Conservation (phyloP, 768 basidiomycete genomes). For the Mycena leptocephala region DNA sequence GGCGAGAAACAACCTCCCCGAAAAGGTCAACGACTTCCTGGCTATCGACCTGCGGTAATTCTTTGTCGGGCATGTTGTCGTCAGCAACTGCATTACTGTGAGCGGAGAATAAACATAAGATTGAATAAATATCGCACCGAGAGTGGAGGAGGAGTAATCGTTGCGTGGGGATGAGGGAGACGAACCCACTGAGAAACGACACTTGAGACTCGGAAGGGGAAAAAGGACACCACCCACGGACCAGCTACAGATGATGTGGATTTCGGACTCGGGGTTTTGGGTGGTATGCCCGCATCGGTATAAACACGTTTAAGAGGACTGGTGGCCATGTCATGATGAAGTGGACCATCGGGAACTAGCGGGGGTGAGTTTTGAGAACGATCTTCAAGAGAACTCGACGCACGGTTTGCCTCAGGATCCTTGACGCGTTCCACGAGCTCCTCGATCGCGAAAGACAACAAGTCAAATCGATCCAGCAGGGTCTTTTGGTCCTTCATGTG, state of each 20-base stretch:
- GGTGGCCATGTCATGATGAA: constrained; percentile 29
- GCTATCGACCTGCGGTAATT: not conserved
- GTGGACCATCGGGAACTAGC: constrained; percentile 14
- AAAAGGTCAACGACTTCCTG: not conserved
- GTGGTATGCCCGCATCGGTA: constrained; percentile 3
- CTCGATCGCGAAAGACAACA: constrained; percentile 39
- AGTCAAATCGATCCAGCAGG: constrained; percentile 35
- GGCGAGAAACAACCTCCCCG: not conserved
- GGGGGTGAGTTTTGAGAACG: not conserved
- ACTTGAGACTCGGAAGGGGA: not conserved
- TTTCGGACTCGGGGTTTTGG: constrained; percentile 14
- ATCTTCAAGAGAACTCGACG: not conserved
- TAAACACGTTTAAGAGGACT: constrained; percentile 12
- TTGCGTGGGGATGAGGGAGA: not conserved
- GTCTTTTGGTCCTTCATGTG: constrained; percentile 34
- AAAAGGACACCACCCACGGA: not conserved
- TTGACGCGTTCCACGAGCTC: constrained; percentile 41
- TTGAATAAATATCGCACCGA: not conserved
- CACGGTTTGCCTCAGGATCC: constrained; percentile 40
- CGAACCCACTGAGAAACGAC: not conserved
- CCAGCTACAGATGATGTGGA: constrained; percentile 12
- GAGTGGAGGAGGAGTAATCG: not conserved
- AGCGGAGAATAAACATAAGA: not conserved
- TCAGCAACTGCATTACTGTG: constrained; percentile 10
- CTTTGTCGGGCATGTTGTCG: not conserved